Evolutionary conservation across 1,284 basidiomycete species (phyloP), one percentile per base, ranked within the genome.

Genomic region (Coniferiporia weirii): DNA sequence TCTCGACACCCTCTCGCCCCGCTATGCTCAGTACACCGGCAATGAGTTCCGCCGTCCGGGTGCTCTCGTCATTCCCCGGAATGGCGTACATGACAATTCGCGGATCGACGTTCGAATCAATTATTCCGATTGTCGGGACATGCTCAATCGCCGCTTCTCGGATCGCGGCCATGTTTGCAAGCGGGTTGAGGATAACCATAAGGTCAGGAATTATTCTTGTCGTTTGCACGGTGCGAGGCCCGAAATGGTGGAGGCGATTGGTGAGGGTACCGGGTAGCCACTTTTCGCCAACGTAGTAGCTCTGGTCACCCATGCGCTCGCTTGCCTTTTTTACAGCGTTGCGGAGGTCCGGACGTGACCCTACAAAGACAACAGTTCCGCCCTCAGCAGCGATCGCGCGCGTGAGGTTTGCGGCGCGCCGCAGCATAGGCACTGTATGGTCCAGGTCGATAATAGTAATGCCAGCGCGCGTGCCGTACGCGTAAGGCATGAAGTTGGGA

Each of bases 21-120:
- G 97, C 97, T 64, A 97, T 84, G 65, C 93, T 93, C 55, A 99
- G 77, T 7, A 98, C 84, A 22, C 95, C 95, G 2, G 89, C 84
- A 63, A 99, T 83, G 38, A 99, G 77, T 69, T 98, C 95, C 48
- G 93, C 90, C 17, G 93, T 91, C 56, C 95, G 84, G 8, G 89
- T 82, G 69, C 87, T 93, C 74, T 98, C 96, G 75, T 98, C 96
- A 73, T 99, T 99, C 43, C 93, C 95, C 0, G 95, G 96, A 67
- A 99, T 98, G 38, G 97, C 90, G 73, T 98, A 99, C 80, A 98
- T 98, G 61, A 99, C 95, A 40, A 95, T 80, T 17, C 97, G 86
- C 4, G 97, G 97, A 73, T 99, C 97, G 44, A 89, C 91, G 71
- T 99, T 94, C 32, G 94, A 92, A 74, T 99, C 97, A 61, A 95